Percentiles rank a stretch among this genome's conserved stretches.
Conservation (phyloP, 176 grass and related monocot species). For the Carex scoparia region DNA sequence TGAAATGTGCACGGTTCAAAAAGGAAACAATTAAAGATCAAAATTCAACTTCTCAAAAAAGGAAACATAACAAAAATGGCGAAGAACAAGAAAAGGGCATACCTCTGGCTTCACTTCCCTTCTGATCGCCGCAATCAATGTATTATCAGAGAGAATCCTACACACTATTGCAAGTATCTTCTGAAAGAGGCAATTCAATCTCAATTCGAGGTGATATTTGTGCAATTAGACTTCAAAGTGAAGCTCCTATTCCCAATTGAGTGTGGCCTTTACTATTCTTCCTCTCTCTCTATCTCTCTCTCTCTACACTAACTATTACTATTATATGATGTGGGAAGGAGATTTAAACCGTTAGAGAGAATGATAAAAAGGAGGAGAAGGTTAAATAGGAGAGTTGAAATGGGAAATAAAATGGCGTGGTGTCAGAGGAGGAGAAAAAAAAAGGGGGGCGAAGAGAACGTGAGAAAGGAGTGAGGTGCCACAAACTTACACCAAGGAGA, state of each 20-base stretch:
- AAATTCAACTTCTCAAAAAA: neutral
- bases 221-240: neutral
- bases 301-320: constrained; percentile 23
- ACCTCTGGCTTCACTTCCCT: constrained; percentile 15
- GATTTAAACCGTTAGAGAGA: constrained; percentile 23
- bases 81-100: constrained; percentile 4
- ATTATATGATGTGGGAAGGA: constrained; percentile 9
- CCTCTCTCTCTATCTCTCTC: neutral
- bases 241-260: neutral
- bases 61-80: neutral
- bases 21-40: neutral
- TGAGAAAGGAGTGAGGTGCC: constrained; percentile 38
- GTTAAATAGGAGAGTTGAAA: constrained; percentile 35
- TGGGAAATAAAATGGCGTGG: constrained; percentile 28
- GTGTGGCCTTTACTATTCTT: constrained; percentile 13
- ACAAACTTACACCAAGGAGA: constrained; percentile 19
- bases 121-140: neutral
- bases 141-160: neutral
- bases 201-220: neutral
- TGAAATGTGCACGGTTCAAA: neutral
- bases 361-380: constrained; percentile 19
- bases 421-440: neutral
- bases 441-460: constrained; percentile 40
- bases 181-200: constrained; percentile 4
- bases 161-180: neutral